phyloP scores from a whole-genome alignment of 139 green algal species.

The Spirogloea muscicola region DNA sequence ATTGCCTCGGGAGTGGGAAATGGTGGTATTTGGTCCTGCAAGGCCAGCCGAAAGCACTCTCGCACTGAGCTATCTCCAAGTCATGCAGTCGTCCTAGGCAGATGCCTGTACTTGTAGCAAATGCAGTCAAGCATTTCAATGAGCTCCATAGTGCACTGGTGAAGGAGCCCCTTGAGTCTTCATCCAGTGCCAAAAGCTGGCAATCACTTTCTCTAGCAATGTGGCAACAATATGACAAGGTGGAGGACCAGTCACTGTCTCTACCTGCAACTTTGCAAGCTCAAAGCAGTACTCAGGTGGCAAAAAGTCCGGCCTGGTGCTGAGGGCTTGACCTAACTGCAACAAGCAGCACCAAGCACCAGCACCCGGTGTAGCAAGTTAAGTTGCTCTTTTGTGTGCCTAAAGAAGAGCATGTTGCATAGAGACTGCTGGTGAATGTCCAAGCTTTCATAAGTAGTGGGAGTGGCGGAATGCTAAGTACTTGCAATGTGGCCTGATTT shows the following conservation, averaged over 20 bases:
- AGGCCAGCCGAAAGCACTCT: too few relatives aligned
- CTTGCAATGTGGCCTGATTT: too few relatives aligned
- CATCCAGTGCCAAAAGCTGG: too few relatives aligned
- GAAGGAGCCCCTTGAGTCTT: too few relatives aligned
- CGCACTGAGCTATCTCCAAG: not conserved
- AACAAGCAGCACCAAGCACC: too few relatives aligned
- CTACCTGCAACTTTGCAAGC: conserved; percentile 33
- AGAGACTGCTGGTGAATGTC: not conserved
- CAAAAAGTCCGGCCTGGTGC: conserved; percentile 29
- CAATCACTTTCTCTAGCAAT: too few relatives aligned
- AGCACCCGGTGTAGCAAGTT: too few relatives aligned
- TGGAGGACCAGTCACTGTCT: too few relatives aligned
- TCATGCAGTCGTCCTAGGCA: not conserved
- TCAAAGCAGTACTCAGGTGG: conserved; percentile 26
- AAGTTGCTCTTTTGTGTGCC: too few relatives aligned
- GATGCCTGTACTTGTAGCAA: too few relatives aligned
- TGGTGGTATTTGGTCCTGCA: conserved; percentile 37
- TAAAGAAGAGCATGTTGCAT: conserved; percentile 35
- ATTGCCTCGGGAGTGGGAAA: conserved; percentile 25
- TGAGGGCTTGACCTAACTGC: conserved; percentile 63
- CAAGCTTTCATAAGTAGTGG: not conserved
- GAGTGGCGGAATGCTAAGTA: not conserved
- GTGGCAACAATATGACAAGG: not conserved
- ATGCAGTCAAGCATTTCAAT: too few relatives aligned
- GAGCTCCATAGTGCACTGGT: too few relatives aligned